Conservation (phyloP, 176 grass and related monocot genomes). For the Oryza rufipogon region DNA sequence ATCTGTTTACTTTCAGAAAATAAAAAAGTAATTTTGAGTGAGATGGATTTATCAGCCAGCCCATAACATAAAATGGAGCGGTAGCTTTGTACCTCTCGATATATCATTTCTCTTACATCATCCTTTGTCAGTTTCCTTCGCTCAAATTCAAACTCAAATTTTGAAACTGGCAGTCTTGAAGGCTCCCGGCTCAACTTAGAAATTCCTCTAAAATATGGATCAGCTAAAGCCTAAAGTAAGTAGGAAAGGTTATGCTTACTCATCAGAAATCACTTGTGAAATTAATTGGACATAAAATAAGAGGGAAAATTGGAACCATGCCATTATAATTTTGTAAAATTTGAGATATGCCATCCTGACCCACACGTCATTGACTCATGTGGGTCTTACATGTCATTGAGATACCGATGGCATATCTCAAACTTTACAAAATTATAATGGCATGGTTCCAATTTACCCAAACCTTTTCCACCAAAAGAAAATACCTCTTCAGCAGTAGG, state of each 20-base stretch:
- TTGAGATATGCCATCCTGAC: no score
- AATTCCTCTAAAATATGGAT: conserved; percentile 87
- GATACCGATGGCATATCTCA: no score
- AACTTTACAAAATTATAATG: no score
- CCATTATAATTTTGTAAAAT: no score
- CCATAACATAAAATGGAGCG: conserved; percentile 33
- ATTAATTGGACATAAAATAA: conserved; percentile 28
- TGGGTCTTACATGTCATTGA: no score
- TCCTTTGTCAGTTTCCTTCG: conserved; percentile 82
- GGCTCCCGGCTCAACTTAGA: conserved; percentile 69
- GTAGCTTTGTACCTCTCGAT: conserved; percentile 72
- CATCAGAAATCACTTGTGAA: not conserved
- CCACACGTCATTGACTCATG: no score
- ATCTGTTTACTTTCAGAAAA: conserved; percentile 88
- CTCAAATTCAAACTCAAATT: conserved; percentile 94
- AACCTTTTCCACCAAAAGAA: not conserved
- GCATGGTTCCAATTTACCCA: not conserved
- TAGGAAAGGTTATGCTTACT: conserved; percentile 30
- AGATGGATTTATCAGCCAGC: conserved; percentile 17
- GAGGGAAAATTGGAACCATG: no score
- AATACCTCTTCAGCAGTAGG: conserved; percentile 86
- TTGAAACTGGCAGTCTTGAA: conserved; percentile 69
- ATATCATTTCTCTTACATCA: conserved; percentile 82
- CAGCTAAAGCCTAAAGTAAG: conserved; percentile 73
- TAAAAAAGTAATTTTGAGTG: conserved; percentile 32